phyloP scores from a whole-genome alignment of 176 grass and related monocot genomes.

The Raddia guianensis region DNA sequence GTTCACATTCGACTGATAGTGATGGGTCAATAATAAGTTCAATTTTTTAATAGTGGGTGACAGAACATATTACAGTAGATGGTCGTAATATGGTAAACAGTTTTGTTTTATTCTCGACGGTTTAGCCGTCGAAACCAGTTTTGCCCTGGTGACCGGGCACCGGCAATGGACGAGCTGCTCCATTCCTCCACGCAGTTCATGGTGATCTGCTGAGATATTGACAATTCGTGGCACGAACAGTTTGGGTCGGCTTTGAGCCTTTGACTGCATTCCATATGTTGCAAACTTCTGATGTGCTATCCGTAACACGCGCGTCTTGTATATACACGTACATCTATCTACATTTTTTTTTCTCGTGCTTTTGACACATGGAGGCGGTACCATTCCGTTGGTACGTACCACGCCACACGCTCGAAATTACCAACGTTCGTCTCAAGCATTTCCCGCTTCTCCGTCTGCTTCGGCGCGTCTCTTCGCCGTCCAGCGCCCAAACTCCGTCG shows the following conservation, averaged over 20 bases:
- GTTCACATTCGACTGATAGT: too few species aligned
- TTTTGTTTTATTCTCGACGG: too few species aligned
- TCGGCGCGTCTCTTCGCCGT: not conserved
- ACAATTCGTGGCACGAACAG: slow-evolving; percentile 23
- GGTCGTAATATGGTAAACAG: too few species aligned
- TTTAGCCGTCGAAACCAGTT: too few species aligned
- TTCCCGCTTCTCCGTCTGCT: not conserved
- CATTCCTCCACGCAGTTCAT: not conserved
- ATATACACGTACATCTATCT: slow-evolving; percentile 19
- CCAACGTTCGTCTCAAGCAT: not conserved
- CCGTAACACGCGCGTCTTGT: too few species aligned
- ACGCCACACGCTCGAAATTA: not conserved
- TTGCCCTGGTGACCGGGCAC: too few species aligned
- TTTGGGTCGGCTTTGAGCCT: not conserved
- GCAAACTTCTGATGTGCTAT: too few species aligned
- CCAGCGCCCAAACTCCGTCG: slow-evolving; percentile 2
- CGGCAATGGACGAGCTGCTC: not conserved
- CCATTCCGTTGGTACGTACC: not conserved
- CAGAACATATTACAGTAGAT: too few species aligned
- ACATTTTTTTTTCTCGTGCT: slow-evolving; percentile 3
- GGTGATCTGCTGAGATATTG: not conserved
- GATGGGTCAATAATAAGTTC: too few species aligned
- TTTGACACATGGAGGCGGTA: not conserved
- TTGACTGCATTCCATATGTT: not conserved
- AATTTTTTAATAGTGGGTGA: too few species aligned